Evolutionary conservation across 768 basidiomycete species (phyloP).

Genomic region (Mycena filopes): DNA sequence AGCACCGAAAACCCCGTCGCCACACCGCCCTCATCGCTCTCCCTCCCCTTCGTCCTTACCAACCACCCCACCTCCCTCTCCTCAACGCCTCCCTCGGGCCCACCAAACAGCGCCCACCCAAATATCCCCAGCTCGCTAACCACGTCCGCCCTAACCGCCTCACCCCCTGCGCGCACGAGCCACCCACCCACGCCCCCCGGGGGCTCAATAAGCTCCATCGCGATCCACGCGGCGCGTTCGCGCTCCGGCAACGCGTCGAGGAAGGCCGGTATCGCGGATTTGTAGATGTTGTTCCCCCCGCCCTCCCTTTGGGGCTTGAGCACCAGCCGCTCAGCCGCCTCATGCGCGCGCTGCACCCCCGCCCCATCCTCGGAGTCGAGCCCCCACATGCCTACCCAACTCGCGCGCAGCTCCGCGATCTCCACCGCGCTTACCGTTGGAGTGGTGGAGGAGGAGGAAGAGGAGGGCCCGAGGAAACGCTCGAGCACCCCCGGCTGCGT

Average conservation of each 20-base stretch:
- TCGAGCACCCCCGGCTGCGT: constrained; percentile 79
- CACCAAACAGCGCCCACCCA: constrained; percentile 85
- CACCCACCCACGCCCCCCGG: constrained; percentile 76
- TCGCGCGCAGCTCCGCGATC: constrained; percentile 68
- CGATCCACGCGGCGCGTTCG: constrained; percentile 90
- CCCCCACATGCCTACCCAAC: constrained; percentile 92
- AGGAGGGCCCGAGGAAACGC: constrained; percentile 66
- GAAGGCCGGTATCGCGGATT: constrained; percentile 80
- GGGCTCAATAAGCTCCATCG: constrained; percentile 92
- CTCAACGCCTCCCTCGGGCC: constrained; percentile 49
- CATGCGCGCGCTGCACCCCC: constrained; percentile 64
- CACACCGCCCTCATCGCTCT: constrained; percentile 92
- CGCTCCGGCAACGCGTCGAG: constrained; percentile 66
- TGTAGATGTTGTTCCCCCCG: constrained; percentile 97
- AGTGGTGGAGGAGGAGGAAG: too few relatives aligned
- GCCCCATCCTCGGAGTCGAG: constrained; percentile 67
- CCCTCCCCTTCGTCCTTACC: constrained; percentile 89
- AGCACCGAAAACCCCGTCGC: constrained; percentile 85
- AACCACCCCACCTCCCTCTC: constrained; percentile 85
- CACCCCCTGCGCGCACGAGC: constrained; percentile 78
- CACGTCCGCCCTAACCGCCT: constrained; percentile 70
- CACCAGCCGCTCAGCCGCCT: constrained; percentile 68
- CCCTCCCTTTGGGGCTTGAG: constrained; percentile 99
- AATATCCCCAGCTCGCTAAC: constrained; percentile 94
- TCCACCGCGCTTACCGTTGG: constrained; percentile 50